Evolutionary conservation across 2,329 filamentous ascomycete genomes (phyloP).

Genomic region (Colletotrichum cordylinicola): DNA sequence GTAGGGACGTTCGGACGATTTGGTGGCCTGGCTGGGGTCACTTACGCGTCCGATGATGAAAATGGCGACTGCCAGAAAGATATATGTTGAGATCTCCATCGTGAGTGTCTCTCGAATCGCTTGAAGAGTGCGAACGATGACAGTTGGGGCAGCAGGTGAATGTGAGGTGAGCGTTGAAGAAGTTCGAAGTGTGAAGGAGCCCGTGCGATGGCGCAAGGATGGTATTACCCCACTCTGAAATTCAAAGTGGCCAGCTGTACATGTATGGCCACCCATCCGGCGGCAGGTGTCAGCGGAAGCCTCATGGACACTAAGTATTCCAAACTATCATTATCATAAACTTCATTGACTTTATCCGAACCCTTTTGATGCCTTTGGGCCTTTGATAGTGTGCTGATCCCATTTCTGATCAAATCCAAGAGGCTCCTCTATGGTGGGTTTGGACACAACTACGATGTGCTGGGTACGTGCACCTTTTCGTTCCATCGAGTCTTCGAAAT

Average conservation of each 20-base stretch:
- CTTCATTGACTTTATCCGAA: accelerated
- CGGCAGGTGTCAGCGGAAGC: background rate
- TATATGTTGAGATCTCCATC: background rate
- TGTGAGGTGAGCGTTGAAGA: background rate
- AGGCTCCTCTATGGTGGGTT: background rate
- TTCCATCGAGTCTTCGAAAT: background rate
- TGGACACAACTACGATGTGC: background rate
- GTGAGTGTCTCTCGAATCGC: background rate
- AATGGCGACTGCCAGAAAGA: background rate
- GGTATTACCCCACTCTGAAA: background rate
- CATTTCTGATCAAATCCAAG: background rate
- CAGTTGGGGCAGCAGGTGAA: background rate
- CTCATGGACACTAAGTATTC: background rate
- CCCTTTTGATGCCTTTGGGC: background rate
- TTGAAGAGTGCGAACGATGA: background rate
- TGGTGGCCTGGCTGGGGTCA: background rate
- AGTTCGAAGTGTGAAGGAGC: background rate
- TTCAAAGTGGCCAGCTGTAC: background rate
- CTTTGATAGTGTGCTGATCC: too few species aligned
- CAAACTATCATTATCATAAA: background rate
- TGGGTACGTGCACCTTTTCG: too few species aligned
- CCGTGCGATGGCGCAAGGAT: background rate
- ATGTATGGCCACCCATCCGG: accelerated
- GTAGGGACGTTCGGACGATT: background rate
- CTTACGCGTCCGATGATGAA: background rate